phyloP scores from a whole-genome alignment of 192 early-diverging fungal species.

The Haplosporangium gracile region DNA sequence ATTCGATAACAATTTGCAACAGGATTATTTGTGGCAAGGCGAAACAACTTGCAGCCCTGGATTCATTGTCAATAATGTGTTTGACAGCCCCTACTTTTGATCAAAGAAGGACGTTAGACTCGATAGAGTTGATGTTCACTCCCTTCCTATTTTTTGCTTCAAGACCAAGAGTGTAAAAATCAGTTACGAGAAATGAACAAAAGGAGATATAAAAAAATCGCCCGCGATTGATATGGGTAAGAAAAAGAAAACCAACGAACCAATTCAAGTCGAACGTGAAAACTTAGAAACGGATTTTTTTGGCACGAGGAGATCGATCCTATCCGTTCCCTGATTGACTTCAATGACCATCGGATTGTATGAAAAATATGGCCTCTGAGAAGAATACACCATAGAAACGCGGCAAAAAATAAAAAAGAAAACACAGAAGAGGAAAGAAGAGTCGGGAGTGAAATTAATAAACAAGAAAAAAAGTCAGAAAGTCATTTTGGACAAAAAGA shows the following conservation, averaged over 20 bases:
- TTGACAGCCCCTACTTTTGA: no score
- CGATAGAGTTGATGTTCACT: no score
- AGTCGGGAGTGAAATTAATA: neutral
- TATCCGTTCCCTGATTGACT: neutral
- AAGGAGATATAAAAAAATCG: neutral
- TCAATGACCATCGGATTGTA: no score
- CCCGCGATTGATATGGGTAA: neutral
- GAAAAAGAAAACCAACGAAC: neutral
- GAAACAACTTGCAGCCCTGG: neutral
- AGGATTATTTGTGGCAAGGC: neutral
- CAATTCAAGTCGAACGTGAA: neutral
- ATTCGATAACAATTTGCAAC: neutral
- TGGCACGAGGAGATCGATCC: slow-evolving; percentile 4
- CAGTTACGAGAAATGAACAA: neutral
- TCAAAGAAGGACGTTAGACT: no score
- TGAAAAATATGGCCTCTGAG: no score
- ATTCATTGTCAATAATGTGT: no score
- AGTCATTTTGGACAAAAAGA: no score
- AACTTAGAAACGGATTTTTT: neutral
- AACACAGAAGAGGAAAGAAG: neutral
- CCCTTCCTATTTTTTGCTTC: no score
- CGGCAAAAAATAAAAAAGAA: neutral
- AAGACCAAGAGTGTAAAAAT: no score
- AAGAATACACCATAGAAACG: neutral
- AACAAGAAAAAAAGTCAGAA: neutral